Evolutionary conservation across 1,139 yeast genomes (phyloP).

Genomic region (Schizosaccharomyces versatilis): DNA sequence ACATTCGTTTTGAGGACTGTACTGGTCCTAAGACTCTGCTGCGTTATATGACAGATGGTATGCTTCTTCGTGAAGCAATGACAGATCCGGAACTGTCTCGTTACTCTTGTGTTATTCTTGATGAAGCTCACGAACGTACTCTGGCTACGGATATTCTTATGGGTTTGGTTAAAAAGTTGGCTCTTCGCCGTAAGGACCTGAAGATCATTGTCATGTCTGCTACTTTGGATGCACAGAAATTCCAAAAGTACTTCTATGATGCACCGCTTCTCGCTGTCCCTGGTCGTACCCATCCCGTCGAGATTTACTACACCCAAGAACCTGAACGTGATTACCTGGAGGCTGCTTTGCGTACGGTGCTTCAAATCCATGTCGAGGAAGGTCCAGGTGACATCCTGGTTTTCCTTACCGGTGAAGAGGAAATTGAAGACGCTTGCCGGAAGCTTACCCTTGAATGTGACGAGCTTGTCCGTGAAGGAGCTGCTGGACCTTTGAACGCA

Average conservation of each 20-base stretch:
- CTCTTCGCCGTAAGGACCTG: slow-evolving; percentile 59
- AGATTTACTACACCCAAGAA: slow-evolving; percentile 88
- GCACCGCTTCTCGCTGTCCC: slow-evolving; percentile 94
- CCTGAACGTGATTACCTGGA: slow-evolving; percentile 86
- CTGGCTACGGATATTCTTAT: slow-evolving; percentile 87
- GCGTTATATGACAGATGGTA: slow-evolving; percentile 97
- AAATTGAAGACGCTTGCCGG: slow-evolving; percentile 89
- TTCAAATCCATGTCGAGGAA: slow-evolving; percentile 92
- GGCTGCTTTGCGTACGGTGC: slow-evolving; percentile 80
- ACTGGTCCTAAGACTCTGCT: slow-evolving; percentile 59
- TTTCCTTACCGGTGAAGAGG: slow-evolving; percentile 93
- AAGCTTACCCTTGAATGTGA: slow-evolving; percentile 75
- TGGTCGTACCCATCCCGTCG: slow-evolving; percentile 95
- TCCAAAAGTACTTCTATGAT: slow-evolving; percentile 66
- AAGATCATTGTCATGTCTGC: slow-evolving; percentile 94
- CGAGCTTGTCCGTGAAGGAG: slow-evolving; percentile 54
- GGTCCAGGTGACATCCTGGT: slow-evolving; percentile 77
- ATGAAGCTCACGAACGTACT: slow-evolving; percentile 97
- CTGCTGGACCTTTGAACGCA: slow-evolving; percentile 69
- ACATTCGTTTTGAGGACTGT: slow-evolving; percentile 79
- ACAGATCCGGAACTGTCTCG: slow-evolving; percentile 63
- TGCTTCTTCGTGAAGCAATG: slow-evolving; percentile 93
- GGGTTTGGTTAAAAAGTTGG: slow-evolving; percentile 78
- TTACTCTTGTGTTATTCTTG: slow-evolving; percentile 77
- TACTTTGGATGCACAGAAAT: slow-evolving; percentile 89